phyloP scores from a whole-genome alignment of 495 filamentous ascomycete genomes.

The Mycothermus thermophilus region DNA sequence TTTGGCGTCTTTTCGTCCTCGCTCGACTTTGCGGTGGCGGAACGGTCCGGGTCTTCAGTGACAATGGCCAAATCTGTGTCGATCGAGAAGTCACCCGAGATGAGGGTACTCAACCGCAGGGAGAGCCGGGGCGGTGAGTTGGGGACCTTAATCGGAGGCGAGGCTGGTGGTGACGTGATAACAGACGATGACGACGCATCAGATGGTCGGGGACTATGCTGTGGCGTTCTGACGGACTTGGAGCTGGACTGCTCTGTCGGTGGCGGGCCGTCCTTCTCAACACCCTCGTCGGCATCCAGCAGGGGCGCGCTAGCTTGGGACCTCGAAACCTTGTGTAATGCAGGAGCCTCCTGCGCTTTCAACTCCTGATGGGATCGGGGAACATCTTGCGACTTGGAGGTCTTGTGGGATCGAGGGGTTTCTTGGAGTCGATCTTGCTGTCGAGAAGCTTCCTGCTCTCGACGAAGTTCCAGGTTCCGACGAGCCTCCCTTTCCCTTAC shows the following conservation, averaged over 20 bases:
- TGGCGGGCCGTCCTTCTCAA: too few species aligned
- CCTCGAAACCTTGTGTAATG: too few species aligned
- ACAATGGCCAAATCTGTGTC: not conserved
- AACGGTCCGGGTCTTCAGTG: not conserved
- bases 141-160: conserved; percentile 13
- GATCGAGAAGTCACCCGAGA: conserved; percentile 10
- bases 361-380: not conserved
- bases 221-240: conserved; percentile 12
- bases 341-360: not conserved
- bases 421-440: too few species aligned
- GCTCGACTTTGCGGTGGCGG: not conserved
- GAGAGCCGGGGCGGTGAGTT: conserved; percentile 21
- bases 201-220: conserved; percentile 16
- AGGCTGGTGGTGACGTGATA: conserved; percentile 13
- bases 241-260: conserved; percentile 9
- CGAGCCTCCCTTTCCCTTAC: too few species aligned
- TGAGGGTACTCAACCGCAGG: conserved; percentile 18
- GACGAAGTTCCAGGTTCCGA: too few species aligned
- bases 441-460: too few species aligned
- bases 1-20: not conserved
- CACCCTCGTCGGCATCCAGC: too few species aligned
- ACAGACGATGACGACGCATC: conserved; percentile 16
- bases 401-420: too few species aligned
- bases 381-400: not conserved
- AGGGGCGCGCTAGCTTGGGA: too few species aligned